Evolutionary conservation across 2,329 filamentous ascomycete genomes (phyloP).

Genomic region (Fusarium poae): DNA sequence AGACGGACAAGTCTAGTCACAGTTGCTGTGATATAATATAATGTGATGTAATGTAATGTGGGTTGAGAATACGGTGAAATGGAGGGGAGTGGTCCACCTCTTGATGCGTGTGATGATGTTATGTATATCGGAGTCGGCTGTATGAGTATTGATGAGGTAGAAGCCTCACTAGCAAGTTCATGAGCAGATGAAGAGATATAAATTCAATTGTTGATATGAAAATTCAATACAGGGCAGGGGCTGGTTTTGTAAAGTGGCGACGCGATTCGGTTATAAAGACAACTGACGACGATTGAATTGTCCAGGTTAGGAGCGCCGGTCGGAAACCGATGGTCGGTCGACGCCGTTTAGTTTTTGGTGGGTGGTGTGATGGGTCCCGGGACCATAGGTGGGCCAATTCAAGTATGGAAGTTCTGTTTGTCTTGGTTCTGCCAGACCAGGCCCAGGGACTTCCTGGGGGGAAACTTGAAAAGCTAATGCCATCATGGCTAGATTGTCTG

Average conservation of each 20-base stretch:
- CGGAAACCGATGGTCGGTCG: constrained; percentile 49
- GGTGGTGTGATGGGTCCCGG: constrained; percentile 49
- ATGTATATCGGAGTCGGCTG: constrained; percentile 31
- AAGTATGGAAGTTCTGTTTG: constrained; percentile 31
- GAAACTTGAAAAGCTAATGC: constrained; percentile 25
- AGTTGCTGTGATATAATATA: constrained; percentile 11
- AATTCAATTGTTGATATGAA: constrained; percentile 28
- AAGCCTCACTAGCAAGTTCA: constrained; percentile 49
- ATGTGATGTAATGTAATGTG: constrained; percentile 16
- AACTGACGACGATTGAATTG: constrained; percentile 34
- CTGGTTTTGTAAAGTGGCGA: constrained; percentile 42
- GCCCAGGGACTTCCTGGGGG: constrained; percentile 7
- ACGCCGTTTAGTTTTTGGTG: constrained; percentile 29
- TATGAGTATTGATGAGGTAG: constrained; percentile 30
- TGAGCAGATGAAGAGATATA: constrained; percentile 43
- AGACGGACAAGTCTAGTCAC: constrained; percentile 18
- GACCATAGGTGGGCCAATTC: constrained; percentile 48
- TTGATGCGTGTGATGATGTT: constrained; percentile 33
- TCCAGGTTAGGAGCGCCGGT: constrained; percentile 39
- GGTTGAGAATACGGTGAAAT: constrained; percentile 15
- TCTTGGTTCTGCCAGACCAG: constrained; percentile 29
- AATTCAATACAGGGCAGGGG: constrained; percentile 9
- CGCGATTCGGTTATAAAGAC: constrained; percentile 47
- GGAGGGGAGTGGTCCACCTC: constrained; percentile 22
- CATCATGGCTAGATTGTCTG: constrained; percentile 34